phyloP scores from a whole-genome alignment of 306 rosid genomes.

The Rosa persica region DNA sequence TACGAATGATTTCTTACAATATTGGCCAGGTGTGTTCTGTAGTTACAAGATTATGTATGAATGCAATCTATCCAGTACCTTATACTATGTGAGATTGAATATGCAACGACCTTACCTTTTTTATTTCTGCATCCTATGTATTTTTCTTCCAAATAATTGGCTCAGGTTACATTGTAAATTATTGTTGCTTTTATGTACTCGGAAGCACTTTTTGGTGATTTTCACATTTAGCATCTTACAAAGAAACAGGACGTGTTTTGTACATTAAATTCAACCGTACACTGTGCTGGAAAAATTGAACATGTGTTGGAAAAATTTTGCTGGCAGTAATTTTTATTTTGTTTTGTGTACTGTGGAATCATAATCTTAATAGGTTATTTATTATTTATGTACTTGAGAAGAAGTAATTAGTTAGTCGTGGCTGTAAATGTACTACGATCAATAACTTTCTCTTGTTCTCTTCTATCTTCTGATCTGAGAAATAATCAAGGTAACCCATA shows the following conservation, averaged over 20 bases:
- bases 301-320: neutral
- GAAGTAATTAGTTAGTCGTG: neutral
- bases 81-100: neutral
- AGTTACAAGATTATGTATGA: slow-evolving; percentile 12
- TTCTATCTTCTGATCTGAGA: neutral
- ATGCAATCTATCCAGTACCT: slow-evolving; percentile 5
- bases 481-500: slow-evolving; percentile 4
- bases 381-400: neutral
- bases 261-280: neutral
- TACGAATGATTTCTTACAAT: slow-evolving; percentile 96
- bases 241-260: neutral
- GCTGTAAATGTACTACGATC: neutral
- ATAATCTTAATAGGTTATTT: neutral
- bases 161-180: neutral
- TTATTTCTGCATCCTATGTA: neutral
- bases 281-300: no score
- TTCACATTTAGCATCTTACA: neutral
- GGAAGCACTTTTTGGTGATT: neutral
- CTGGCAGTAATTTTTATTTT: neutral
- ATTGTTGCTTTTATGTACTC: neutral
- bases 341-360: neutral
- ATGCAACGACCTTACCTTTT: neutral
- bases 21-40: slow-evolving; percentile 85
- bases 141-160: neutral
- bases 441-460: neutral